phyloP scores from a whole-genome alignment of 345 rosid species.

The Citrus sp. region DNA sequence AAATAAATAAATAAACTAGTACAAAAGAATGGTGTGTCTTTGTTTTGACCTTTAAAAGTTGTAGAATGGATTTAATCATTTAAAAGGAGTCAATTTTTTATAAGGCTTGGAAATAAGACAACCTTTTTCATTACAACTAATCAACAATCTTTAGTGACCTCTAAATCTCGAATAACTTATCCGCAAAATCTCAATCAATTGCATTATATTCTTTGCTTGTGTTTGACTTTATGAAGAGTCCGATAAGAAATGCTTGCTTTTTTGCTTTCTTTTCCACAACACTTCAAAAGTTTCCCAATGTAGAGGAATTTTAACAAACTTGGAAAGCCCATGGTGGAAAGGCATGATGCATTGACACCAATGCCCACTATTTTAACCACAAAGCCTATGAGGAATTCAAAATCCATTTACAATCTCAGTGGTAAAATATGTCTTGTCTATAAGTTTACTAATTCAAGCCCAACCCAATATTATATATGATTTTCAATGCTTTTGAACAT shows the following conservation, averaged over 20 bases:
- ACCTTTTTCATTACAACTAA: not conserved
- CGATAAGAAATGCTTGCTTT: not conserved
- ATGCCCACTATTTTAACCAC: not conserved
- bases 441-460: not conserved
- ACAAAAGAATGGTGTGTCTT: no score
- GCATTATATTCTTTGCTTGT: not conserved
- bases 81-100: not conserved
- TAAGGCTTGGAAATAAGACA: not conserved
- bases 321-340: not conserved
- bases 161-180: not conserved
- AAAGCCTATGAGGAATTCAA: not conserved
- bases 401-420: not conserved
- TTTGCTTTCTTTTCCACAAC: not conserved
- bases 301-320: not conserved
- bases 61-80: no score
- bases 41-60: no score
- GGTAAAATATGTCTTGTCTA: not conserved
- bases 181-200: not conserved
- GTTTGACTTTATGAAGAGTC: not conserved
- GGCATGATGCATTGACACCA: not conserved
- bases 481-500: not conserved
- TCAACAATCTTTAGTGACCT: not conserved
- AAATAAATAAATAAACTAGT: no score
- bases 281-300: not conserved
- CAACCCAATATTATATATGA: not conserved